Evolutionary conservation across 257 asterid species (phyloP).

Genomic region (Solanum chmielewskii): DNA sequence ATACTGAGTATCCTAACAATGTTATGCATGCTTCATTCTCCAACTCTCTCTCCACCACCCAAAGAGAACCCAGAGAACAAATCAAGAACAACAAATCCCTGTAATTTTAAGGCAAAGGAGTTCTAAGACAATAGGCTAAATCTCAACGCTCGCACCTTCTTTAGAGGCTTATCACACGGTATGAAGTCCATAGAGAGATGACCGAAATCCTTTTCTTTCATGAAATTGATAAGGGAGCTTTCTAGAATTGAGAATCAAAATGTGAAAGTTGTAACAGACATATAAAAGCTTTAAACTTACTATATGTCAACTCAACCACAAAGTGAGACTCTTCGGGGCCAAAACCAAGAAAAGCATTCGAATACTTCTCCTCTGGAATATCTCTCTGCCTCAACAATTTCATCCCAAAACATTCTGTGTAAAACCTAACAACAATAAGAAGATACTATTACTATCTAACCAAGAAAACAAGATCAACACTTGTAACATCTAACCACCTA

Average conservation of each 20-base stretch:
- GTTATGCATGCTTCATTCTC: background rate
- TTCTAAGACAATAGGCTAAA: background rate
- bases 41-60: background rate
- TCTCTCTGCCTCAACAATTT: conserved; percentile 85
- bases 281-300: conserved; percentile 32
- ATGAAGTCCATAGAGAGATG: background rate
- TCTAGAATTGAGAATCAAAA: background rate
- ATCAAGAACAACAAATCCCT: background rate
- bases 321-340: conserved; percentile 93
- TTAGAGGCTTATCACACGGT: background rate
- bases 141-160: background rate
- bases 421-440: conserved; percentile 42
- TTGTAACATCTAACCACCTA: conserved; percentile 7
- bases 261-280: background rate
- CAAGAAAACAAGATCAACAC: background rate
- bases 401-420: conserved; percentile 94
- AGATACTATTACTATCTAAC: background rate
- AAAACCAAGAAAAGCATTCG: conserved; percentile 98
- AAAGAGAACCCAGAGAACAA: background rate
- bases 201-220: background rate
- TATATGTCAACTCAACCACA: conserved; percentile 85
- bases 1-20: background rate
- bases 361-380: conserved; percentile 80
- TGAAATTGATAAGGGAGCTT: background rate
- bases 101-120: background rate